Evolutionary conservation across 352 stramenopile genomes (phyloP), one percentile per base, ranked within the genome.

Genomic region (Phytophthora idaei): DNA sequence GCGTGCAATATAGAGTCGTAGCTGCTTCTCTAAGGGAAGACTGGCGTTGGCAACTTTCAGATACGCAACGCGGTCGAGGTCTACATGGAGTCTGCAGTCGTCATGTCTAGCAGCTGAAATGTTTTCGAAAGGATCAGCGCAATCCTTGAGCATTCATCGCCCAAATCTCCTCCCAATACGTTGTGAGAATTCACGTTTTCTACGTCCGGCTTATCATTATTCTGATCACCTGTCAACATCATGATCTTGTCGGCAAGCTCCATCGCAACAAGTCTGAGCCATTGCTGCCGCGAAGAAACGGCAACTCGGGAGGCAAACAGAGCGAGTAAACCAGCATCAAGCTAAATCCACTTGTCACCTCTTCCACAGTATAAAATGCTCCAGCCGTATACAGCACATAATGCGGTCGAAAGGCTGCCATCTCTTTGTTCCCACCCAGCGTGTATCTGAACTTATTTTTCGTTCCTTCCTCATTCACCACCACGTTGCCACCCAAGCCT

Each of bases 251-350:
- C 51, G 28, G 45, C 41, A n/a, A 68, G 36, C 27, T 53, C 29
- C 25, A 63, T 39, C 29, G 32, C 15, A 68, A 21, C 34, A 57
- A 25, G 21, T 68, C 52, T 37, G 8, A 53, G 6, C 31, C 44
- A 17, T 45, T 63, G 8, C 7, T 64, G 3, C 44, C 52, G 14
- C 34, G 28, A 57, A 57, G 27, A 37, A 48, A 55, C 17, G 45
- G 54, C 14, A 64, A 15, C 4, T 69, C 47, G 14, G n/a, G 12
- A n/a, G 61, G 45, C 12, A 69, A 58, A 42, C 44, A 63, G 15
- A 69, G 15, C 1, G 44, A 64, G 42, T 69, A 69, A 4, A 54
- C 53, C 28, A 64, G 10, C 28, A 59, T 49, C 61, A 64, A 54
- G 25, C 47, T 42, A 39, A 39, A 55, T 6, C 29, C 61, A 55